phyloP scores from a whole-genome alignment of 2,329 filamentous ascomycete species.

The Microcera coccophila region DNA sequence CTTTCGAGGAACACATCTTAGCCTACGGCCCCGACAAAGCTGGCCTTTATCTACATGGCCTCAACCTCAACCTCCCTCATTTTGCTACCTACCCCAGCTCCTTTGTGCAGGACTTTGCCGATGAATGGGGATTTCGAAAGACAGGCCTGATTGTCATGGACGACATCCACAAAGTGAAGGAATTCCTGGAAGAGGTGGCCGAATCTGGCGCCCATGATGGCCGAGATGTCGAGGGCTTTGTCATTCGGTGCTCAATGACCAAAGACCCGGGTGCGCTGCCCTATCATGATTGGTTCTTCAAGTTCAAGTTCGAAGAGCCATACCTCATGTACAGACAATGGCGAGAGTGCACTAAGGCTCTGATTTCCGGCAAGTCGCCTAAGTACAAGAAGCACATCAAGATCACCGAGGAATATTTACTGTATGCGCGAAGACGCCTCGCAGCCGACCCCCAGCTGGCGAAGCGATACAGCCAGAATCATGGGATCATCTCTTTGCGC shows the following conservation, averaged over 20 bases:
- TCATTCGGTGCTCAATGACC: constrained; percentile 78
- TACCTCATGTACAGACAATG: constrained; percentile 99
- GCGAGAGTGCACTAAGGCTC: constrained; percentile 90
- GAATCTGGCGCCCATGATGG: constrained; percentile 88
- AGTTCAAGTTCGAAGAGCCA: constrained; percentile 99
- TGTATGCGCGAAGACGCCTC: constrained; percentile 73
- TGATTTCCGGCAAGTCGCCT: constrained; percentile 72
- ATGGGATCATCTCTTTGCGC: constrained; percentile 88
- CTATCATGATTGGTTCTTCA: constrained; percentile 98
- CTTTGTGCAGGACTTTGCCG: constrained; percentile 85
- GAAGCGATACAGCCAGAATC: constrained; percentile 75
- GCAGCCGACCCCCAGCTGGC: constrained; percentile 63
- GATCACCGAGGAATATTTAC: constrained; percentile 87
- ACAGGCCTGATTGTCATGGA: constrained; percentile 76
- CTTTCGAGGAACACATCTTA: constrained; percentile 94
- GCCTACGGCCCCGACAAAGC: constrained; percentile 79
- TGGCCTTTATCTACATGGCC: constrained; percentile 90
- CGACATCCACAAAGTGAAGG: constrained; percentile 67
- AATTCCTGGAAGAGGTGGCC: constrained; percentile 77
- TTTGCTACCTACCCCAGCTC: constrained; percentile 82
- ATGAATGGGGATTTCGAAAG: constrained; percentile 90
- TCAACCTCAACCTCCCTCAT: constrained; percentile 91
- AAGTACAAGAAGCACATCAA: constrained; percentile 80
- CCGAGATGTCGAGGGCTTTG: constrained; percentile 93
- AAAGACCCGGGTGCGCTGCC: constrained; percentile 46